phyloP scores from a whole-genome alignment of 441 rosid species.

The Hura crepitans region DNA sequence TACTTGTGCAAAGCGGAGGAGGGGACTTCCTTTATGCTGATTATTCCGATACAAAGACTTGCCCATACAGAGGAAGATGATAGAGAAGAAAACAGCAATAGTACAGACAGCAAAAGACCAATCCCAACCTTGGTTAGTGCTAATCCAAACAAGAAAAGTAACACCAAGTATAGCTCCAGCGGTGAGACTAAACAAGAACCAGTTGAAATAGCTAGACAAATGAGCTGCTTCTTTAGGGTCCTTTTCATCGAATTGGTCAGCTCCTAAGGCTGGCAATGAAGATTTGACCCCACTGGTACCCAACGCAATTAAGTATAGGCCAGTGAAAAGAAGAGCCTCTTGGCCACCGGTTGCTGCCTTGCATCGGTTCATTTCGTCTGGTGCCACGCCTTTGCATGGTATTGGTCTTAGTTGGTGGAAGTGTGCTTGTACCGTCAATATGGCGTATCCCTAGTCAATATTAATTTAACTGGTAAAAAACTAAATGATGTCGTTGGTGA shows the following conservation, averaged over 20 bases:
- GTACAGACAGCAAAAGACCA: constrained; percentile 44
- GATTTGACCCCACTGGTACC: constrained; percentile 61
- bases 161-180: constrained; percentile 48
- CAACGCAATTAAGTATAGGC: constrained; percentile 49
- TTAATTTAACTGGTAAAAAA: too few species aligned
- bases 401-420: constrained; percentile 42
- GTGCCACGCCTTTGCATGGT: constrained; percentile 43
- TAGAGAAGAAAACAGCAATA: constrained; percentile 32
- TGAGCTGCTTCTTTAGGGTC: constrained; percentile 42
- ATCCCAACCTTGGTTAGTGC: constrained; percentile 52
- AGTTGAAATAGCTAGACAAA: constrained; percentile 59
- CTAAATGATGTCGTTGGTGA: too few species aligned
- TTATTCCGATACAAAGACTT: constrained; percentile 45
- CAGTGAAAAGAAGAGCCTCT: constrained; percentile 35
- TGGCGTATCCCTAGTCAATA: constrained; percentile 53
- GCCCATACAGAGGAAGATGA: constrained; percentile 40
- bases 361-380: constrained; percentile 32
- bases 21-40: constrained; percentile 47
- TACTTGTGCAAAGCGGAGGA: constrained; percentile 48
- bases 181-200: constrained; percentile 55
- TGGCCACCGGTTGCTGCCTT: constrained; percentile 34
- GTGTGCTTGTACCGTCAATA: constrained; percentile 51
- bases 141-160: constrained; percentile 50
- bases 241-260: constrained; percentile 55
- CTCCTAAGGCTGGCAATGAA: constrained; percentile 52